A percentile compares a stretch with the other conserved stretches of the same genome.
Conservation (phyloP, 129 eudicot genomes). For the Centrapalus pauciflorus region DNA sequence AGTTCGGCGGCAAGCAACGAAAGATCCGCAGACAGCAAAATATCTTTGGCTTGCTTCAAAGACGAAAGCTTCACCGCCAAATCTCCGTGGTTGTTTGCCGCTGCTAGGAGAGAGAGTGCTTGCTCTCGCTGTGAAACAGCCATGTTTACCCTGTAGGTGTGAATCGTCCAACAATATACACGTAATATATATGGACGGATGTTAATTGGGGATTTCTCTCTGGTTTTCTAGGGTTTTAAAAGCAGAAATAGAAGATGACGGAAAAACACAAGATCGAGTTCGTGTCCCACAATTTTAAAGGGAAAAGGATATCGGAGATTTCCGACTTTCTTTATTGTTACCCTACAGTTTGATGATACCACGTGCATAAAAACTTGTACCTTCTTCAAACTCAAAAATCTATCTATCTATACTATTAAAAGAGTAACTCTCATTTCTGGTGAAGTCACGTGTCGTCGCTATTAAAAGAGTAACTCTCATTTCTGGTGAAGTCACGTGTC, state of each 20-base stretch:
- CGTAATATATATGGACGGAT: conserved; percentile 9
- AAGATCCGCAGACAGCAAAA: conserved; percentile 44
- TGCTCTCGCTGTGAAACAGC: conserved; percentile 68
- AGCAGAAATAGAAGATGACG: neutral
- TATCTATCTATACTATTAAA: too few species aligned
- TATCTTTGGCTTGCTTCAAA: conserved; percentile 69
- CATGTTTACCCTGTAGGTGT: conserved; percentile 24
- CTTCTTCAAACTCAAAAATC: too few species aligned
- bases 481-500: too few species aligned
- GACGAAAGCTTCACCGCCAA: conserved; percentile 92
- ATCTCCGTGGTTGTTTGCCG: conserved; percentile 94
- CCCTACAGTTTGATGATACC: neutral
- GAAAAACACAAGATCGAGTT: conserved; percentile 4
- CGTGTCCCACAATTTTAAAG: neutral
- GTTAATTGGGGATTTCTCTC: conserved; percentile 9
- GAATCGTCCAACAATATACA: neutral
- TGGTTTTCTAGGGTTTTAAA: conserved; percentile 31
- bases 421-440: too few species aligned
- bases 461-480: too few species aligned
- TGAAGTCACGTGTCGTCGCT: too few species aligned
- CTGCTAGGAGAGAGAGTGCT: conserved; percentile 70
- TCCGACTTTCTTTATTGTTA: conserved; percentile 1
- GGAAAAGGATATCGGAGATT: conserved; percentile 19
- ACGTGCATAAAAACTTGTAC: conserved; percentile 3
- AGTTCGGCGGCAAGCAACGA: conserved; percentile 54